A percentile compares a stretch with the other conserved stretches of the same genome.
These are phyloP conservation scores for Mycena galopus DNA, from an alignment of 768 basidiomycete genomes.

Conservation along the genomic window DNA sequence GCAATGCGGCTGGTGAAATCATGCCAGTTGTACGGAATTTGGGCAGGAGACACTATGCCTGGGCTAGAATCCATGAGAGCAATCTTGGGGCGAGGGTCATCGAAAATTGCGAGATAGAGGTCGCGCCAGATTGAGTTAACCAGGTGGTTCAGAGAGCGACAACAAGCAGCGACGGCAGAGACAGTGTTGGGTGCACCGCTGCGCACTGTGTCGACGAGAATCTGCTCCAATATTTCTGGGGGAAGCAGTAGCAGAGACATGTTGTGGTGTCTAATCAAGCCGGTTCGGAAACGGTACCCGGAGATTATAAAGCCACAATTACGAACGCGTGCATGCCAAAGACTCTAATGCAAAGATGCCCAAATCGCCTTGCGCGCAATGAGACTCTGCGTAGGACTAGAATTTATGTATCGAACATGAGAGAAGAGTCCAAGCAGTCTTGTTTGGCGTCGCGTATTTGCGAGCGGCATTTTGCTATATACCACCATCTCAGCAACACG, in stretches of 20 bases:
- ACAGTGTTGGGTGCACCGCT: slow-evolving; percentile 29
- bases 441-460: not conserved
- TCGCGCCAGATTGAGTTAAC: slow-evolving; percentile 62
- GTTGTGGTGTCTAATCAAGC: slow-evolving; percentile 1
- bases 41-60: slow-evolving; percentile 1
- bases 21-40: slow-evolving; percentile 38
- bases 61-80: slow-evolving; percentile 18
- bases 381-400: not conserved
- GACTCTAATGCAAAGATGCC: no score
- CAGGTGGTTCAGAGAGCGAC: slow-evolving; percentile 48
- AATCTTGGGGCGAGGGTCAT: slow-evolving; percentile 59
- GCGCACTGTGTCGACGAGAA: slow-evolving; percentile 44
- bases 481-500: not conserved
- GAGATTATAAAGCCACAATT: not conserved
- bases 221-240: slow-evolving; percentile 55
- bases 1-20: slow-evolving; percentile 23
- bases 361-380: no score
- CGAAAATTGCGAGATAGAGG: slow-evolving; percentile 62
- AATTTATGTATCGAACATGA: not conserved
- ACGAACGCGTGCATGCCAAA: not conserved
- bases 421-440: not conserved
- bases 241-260: slow-evolving; percentile 41
- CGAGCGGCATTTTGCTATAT: not conserved
- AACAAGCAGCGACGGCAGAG: slow-evolving; percentile 52
- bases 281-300: not conserved